Evolutionary conservation across 176 grass and related monocot genomes (phyloP).

Genomic region (Raddia guianensis): DNA sequence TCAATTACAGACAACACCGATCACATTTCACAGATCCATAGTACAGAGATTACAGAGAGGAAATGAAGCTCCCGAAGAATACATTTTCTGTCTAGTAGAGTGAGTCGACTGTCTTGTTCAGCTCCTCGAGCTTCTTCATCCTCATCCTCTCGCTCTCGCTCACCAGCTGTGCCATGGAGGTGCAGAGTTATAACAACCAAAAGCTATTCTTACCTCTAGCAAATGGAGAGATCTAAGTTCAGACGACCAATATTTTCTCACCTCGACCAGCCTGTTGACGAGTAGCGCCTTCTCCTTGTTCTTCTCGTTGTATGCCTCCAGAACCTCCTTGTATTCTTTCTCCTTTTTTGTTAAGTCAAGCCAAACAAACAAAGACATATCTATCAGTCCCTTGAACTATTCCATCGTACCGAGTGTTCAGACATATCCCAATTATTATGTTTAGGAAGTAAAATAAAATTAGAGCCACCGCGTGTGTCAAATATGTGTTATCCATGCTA

Average conservation of each 20-base stretch:
- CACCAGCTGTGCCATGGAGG: conserved; percentile 62
- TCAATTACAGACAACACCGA: conserved; percentile 36
- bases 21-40: conserved; percentile 38
- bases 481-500: background rate
- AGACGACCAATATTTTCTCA: conserved; percentile 19
- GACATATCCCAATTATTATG: background rate
- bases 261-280: conserved; percentile 88
- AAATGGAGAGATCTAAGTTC: background rate
- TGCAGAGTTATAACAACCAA: conserved; percentile 4
- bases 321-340: conserved; percentile 89
- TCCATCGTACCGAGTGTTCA: background rate
- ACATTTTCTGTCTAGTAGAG: conserved; percentile 53
- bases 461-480: background rate
- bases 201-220: background rate
- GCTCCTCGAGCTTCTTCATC: conserved; percentile 98
- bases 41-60: conserved; percentile 27
- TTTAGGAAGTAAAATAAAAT: background rate
- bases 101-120: conserved; percentile 86
- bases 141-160: conserved; percentile 91
- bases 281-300: conserved; percentile 90
- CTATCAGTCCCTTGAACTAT: background rate
- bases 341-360: conserved; percentile 43
- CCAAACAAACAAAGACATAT: conserved; percentile 6
- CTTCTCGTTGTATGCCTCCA: conserved; percentile 88
- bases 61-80: background rate